Evolutionary conservation across 495 filamentous ascomycete species (phyloP).

Genomic region (Xylaria cubensis): DNA sequence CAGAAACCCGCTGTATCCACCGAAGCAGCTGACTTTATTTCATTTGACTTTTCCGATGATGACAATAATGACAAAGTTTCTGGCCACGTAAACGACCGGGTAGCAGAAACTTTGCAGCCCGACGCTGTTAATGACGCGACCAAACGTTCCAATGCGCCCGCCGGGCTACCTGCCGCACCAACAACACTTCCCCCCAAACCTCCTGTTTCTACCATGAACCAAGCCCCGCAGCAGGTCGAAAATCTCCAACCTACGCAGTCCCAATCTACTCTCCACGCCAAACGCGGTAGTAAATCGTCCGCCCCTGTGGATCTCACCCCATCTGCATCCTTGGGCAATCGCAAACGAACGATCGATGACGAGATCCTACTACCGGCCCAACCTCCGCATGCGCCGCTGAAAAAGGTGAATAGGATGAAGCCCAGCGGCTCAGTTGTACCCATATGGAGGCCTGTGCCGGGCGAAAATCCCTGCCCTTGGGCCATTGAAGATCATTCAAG

Average conservation of each 20-base stretch:
- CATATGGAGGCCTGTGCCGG: conserved; percentile 60
- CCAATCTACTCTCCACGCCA: neutral
- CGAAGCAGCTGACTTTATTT: conserved; percentile 78
- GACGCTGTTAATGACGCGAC: neutral
- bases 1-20: conserved; percentile 64
- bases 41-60: conserved; percentile 70
- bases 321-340: conserved; percentile 46
- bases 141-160: neutral
- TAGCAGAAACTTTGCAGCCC: neutral
- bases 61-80: conserved; percentile 32
- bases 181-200: conserved; percentile 31
- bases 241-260: neutral
- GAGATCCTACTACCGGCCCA: conserved; percentile 56
- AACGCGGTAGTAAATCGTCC: conserved; percentile 6
- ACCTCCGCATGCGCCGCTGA: conserved; percentile 50
- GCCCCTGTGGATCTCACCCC: conserved; percentile 38
- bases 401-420: conserved; percentile 51
- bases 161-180: neutral
- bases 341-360: conserved; percentile 77
- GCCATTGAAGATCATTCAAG: conserved; percentile 55
- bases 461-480: conserved; percentile 67
- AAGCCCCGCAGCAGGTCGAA: neutral
- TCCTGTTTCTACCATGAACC: conserved; percentile 15
- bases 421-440: conserved; percentile 56
- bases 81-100: neutral